Percentiles rank a stretch among this genome's conserved stretches.
Evolutionary conservation across 257 asterid genomes (phyloP).

Genomic region (Hygrophila difformis): DNA sequence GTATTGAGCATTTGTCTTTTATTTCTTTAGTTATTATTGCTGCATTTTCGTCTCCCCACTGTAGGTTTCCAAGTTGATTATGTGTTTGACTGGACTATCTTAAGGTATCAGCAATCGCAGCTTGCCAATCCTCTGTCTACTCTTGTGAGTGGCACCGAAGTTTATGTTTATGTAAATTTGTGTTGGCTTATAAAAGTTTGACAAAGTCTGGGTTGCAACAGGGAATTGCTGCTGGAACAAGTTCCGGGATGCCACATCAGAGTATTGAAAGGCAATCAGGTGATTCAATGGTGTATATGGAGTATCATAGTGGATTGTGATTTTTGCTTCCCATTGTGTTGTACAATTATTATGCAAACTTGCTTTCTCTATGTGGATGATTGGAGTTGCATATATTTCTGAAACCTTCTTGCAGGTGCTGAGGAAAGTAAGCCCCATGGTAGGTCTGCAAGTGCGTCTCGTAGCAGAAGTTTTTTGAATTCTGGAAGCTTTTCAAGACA

Average conservation of each 20-base stretch:
- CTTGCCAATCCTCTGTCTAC: conserved; percentile 64
- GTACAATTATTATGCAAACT: neutral
- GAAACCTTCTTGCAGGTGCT: conserved; percentile 36
- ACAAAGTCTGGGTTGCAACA: conserved; percentile 17
- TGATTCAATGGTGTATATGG: conserved; percentile 13
- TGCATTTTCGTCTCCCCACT: neutral
- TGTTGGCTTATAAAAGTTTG: neutral
- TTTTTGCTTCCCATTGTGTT: neutral
- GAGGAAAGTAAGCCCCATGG: conserved; percentile 53
- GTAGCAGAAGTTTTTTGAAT: conserved; percentile 38
- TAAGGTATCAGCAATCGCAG: conserved; percentile 80
- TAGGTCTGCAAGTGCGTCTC: conserved; percentile 38
- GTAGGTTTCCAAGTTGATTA: conserved; percentile 82
- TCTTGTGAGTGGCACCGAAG: conserved; percentile 40
- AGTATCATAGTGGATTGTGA: neutral
- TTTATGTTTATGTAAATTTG: neutral
- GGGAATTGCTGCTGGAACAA: conserved; percentile 57
- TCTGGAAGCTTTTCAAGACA: conserved; percentile 53
- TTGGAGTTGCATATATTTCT: conserved; percentile 6
- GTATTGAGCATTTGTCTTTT: neutral
- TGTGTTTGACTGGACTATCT: conserved; percentile 82
- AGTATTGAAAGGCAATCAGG: conserved; percentile 61
- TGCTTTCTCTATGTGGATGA: neutral
- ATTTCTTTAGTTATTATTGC: conserved; percentile 5
- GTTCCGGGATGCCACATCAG: conserved; percentile 56